Conservation (phyloP, 305 asterid genomes). For the Vinca major region DNA sequence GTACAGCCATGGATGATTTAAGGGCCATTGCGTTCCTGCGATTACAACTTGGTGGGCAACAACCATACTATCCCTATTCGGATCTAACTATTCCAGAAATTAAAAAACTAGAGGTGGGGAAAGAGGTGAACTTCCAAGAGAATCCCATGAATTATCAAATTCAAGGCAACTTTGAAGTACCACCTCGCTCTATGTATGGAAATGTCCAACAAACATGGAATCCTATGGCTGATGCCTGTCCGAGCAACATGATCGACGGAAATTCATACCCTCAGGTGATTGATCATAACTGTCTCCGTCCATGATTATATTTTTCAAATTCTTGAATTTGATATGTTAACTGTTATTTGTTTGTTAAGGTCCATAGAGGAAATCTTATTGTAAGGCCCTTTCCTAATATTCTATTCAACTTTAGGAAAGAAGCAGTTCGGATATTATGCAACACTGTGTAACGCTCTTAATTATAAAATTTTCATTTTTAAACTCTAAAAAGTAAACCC, state of each 20-base stretch:
- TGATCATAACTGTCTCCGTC: background rate
- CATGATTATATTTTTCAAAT: background rate
- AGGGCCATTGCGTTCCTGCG: conserved; percentile 38
- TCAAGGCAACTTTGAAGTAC: conserved; percentile 44
- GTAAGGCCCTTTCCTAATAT: background rate
- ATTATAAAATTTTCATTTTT: too few relatives aligned
- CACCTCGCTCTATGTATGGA: conserved; percentile 36
- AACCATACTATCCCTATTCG: conserved; percentile 32
- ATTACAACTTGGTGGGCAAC: conserved; percentile 41
- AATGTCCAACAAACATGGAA: conserved; percentile 33
- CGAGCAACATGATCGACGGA: conserved; percentile 37
- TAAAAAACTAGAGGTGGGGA: conserved; percentile 31
- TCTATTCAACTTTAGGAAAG: background rate
- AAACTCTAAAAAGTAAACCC: too few relatives aligned
- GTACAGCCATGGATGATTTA: conserved; percentile 45
- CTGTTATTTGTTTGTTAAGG: background rate
- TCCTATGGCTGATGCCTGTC: conserved; percentile 34
- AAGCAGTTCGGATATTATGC: too few relatives aligned
- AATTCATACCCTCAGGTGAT: conserved; percentile 49
- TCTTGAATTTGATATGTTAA: background rate
- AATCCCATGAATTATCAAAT: conserved; percentile 39
- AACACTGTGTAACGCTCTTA: too few relatives aligned
- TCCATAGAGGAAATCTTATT: background rate
- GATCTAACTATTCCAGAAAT: conserved; percentile 40
- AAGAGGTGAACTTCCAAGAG: conserved; percentile 40